Base-by-base conservation (phyloP, 345 rosid species). In the Citrus hindsii region DNA sequence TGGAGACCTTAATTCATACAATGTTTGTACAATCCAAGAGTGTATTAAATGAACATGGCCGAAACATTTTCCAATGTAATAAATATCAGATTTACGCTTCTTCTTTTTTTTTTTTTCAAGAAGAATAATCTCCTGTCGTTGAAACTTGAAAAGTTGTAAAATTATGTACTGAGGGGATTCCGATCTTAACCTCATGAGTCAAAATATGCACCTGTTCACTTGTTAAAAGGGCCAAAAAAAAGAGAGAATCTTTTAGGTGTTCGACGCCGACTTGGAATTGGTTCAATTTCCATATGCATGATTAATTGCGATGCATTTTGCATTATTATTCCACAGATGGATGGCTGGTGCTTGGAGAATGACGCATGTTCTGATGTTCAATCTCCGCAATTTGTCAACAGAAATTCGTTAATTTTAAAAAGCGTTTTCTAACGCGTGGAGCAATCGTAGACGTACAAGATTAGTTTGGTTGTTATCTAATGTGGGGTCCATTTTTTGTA, bases 381-480 rank as follows among this genome's bases (percentile, higher is more conserved):
- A 61, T 16, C 9, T 2, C 14, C 3, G 9, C 76, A 14, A 28
- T 16, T 58, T 73, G 65, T 37, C 79, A 24, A 70, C 56, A 5
- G 2, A 66, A 58, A 81, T 65, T 72, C 69, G 2, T 66, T 69
- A 14, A 12, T 10, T 32, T 66, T 67, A 35, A 16, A 53, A 53
- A 53, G 25, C 22, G 7, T 37, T 66, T 72, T 42, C 35, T 3
- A 59, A 76, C 76, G 67, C 76, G 82, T 82, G 84, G 73, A 30
- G 40, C 71, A 10, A 28, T 63, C 38, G 32, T 64, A 33, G 18
- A 70, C 63, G 65, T 51, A 42, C 2, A 58, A 32, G 58, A 69
- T 53, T 46, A 37, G 77, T 56, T 74, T 46, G 77, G 28, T 27
- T 48, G 38, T 64, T 13, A 7, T 35, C 33, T 21, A 2, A 35